Evolutionary conservation across 2,329 filamentous ascomycete species (phyloP).

Genomic region (Ophiostoma novo-ulmi): DNA sequence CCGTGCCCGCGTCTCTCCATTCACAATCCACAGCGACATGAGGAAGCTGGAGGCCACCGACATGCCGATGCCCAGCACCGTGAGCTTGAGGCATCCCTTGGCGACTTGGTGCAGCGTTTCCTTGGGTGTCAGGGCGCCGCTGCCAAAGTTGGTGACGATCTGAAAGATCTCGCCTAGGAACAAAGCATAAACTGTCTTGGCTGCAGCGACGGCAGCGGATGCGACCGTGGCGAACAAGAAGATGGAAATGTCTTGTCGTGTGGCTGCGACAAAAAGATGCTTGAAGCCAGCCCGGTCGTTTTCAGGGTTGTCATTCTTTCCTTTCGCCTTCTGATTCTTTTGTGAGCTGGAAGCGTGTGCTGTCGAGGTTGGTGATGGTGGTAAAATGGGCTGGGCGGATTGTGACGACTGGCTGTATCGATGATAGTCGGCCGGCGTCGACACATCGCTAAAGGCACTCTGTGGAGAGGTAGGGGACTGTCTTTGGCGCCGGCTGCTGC

Average conservation of each 20-base stretch:
- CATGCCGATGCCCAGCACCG: slow-evolving; percentile 56
- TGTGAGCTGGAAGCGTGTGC: background rate
- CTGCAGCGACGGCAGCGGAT: slow-evolving; percentile 55
- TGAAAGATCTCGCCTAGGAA: slow-evolving; percentile 72
- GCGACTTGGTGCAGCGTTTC: slow-evolving; percentile 54
- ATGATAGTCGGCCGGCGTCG: background rate
- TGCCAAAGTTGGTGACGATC: slow-evolving; percentile 61
- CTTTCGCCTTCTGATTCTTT: background rate
- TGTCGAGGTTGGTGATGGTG: background rate
- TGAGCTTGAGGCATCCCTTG: slow-evolving; percentile 57
- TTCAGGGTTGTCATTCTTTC: background rate
- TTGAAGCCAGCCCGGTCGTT: slow-evolving; percentile 25
- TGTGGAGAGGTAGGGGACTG: background rate
- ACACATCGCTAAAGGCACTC: background rate
- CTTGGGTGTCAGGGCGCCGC: slow-evolving; percentile 34
- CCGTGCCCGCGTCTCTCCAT: slow-evolving; percentile 75
- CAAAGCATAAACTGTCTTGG: slow-evolving; percentile 61
- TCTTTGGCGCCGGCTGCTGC: background rate
- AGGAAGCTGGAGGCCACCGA: slow-evolving; percentile 65
- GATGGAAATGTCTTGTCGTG: slow-evolving; percentile 51
- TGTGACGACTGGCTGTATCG: background rate
- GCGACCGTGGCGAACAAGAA: slow-evolving; percentile 52
- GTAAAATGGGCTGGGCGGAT: background rate
- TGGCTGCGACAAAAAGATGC: slow-evolving; percentile 66
- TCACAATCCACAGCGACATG: slow-evolving; percentile 66